phyloP scores from a whole-genome alignment of 257 asterid species.

The Solanum tarijense region DNA sequence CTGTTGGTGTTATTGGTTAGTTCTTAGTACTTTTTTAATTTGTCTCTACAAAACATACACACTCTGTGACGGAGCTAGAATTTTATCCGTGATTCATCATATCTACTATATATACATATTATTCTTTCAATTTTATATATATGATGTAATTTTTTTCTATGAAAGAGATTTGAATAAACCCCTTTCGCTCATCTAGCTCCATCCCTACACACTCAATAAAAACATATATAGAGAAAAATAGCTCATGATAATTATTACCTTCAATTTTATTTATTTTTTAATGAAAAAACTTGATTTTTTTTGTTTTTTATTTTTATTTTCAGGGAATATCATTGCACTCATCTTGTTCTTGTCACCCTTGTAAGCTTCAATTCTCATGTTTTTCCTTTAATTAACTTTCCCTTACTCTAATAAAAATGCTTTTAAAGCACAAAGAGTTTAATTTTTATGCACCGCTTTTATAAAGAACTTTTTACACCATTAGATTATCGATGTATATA shows the following conservation, averaged over 20 bases:
- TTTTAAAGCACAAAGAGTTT: not conserved
- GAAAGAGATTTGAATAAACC: not conserved
- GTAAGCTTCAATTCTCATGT: conserved; percentile 33
- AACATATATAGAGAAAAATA: not conserved
- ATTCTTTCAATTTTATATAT: not conserved
- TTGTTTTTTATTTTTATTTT: not conserved
- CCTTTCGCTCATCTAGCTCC: not conserved
- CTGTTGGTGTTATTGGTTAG: conserved; percentile 63
- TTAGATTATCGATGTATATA: not conserved
- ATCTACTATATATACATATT: not conserved
- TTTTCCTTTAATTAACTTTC: not conserved
- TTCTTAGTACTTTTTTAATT: not conserved
- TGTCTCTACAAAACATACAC: not conserved
- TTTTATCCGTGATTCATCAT: not conserved
- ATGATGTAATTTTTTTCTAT: not conserved
- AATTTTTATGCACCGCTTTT: not conserved
- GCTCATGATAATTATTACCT: not conserved
- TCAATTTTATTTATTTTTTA: too few species aligned
- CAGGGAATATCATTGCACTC: conserved; percentile 73
- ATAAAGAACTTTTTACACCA: not conserved
- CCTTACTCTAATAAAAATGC: not conserved
- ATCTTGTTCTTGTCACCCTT: conserved; percentile 60
- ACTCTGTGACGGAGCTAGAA: fast-evolving
- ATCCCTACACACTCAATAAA: not conserved
- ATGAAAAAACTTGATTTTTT: not conserved